Evolutionary conservation across 176 grass and related monocot species (phyloP), one percentile per base, ranked within the genome.

Genomic region (Avena atlantica): DNA sequence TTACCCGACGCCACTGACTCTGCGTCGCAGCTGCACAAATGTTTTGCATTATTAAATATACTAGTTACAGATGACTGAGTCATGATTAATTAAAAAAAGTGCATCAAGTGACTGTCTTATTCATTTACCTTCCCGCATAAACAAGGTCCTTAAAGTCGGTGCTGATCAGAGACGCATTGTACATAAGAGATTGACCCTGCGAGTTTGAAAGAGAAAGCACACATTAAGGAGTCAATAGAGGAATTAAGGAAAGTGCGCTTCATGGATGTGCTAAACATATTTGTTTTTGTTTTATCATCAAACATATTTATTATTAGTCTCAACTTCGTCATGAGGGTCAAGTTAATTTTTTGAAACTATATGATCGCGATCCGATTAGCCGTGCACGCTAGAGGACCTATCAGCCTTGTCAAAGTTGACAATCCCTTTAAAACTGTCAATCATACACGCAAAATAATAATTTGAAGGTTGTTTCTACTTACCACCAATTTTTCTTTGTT

Each of bases 401-500:
- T 13, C 11, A 61, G 1, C 9, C n/a, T n/a, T 61, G 58, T 61
- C 58, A 61, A 61, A 61, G n/a, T 61, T 61, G 58, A 11, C 23
- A 9, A 1, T 61, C n/a, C n/a, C 8, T 42, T 42, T 42, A 7
- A 7, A 42, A 42, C 40, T 42, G 5, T 42, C 40, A 42, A 8
- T 42, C 40, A 42, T 7, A 6, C 40, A 42, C 40, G 0, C 5
- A 42, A 42, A 42, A 7, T 42, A 42, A 42, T 42, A 42, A 42
- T 1, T 42, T 42, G 40, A 42, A 42, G 40, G 6, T 42, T 42
- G 40, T 42, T 42, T 42, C 40, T 47, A 49, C 52, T 12, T 88
- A 95, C 91, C 87, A 93, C 76, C 2, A 92, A 5, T 10, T 44
- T 91, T 27, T 83, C 77, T 5, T 82, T 83, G 80, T 89, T 91